Base-by-base conservation (phyloP, 805 yeast species). In the Yamadazyma phyllophila region DNA sequence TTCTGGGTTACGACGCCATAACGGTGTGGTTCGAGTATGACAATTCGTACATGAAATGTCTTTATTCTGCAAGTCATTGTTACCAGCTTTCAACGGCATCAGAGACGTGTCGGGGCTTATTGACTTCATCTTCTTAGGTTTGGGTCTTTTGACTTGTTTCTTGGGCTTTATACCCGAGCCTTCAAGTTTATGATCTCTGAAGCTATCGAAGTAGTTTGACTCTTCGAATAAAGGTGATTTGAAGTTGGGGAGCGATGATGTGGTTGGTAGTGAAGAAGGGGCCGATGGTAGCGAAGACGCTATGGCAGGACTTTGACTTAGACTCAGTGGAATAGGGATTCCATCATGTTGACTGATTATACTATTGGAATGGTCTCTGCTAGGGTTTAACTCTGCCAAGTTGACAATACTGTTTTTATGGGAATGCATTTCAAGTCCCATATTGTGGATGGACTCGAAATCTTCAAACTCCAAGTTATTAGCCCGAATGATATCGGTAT, bases 1-100 rank as follows among this genome's bases (percentile, higher is more conserved):
- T 48, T 87, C 88, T 0, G 96, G 90, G 56, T 89, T 88, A 41
- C 97, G 75, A 55, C 99, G 74, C 99, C 99, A 92, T 13, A 92
- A 65, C 1, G 99, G 99, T 0, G 99, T 92, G 13, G 95, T 90
- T 51, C 78, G 81, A 0, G 99, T 92, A 58, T 85, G 83, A 65
- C 99, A 92, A 66, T 92, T 92, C 13, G 92, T 83, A 65, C 98
- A 92, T 26, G 68, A 59, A 3, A 42, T 33, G 26, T 51, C 41
- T 24, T 36, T 43, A 15, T 44, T 44, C 15, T 24, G 39, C 14
- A 44, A 30, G 16, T 44, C 47, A 14, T 14, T 34, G 20, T 30
- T 39, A 8, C 34, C 15, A 6, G 17, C 20, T 15, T 35, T 39
- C 5, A 12, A 9, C 7, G 39, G 39, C 7, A 30, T 26, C 4